Conservation (phyloP, 2,329 filamentous ascomycete genomes). For the Gyromitra esculenta region DNA sequence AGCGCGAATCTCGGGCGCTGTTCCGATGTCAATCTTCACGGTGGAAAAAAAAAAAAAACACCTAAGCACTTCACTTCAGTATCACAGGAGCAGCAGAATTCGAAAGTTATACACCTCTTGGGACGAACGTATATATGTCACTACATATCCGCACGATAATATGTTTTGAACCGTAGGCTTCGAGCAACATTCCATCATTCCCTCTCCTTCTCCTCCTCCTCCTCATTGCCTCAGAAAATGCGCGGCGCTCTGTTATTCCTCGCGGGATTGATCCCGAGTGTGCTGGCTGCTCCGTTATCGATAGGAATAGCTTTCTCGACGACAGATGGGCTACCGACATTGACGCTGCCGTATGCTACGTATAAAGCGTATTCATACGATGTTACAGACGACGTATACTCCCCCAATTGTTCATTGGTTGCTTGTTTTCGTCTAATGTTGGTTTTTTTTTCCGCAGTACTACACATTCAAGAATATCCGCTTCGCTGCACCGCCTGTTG, state of each 20-base stretch:
- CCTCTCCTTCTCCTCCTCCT: not conserved
- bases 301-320: conserved; percentile 54
- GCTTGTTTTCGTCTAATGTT: conserved; percentile 23
- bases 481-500: conserved; percentile 62
- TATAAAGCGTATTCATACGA: conserved; percentile 59
- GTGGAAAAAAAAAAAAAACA: too few relatives aligned
- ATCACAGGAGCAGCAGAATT: not conserved
- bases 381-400: conserved; percentile 58
- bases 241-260: conserved; percentile 31
- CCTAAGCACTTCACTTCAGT: too few relatives aligned
- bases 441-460: conserved; percentile 42
- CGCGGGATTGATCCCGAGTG: conserved; percentile 36
- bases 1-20: conserved; percentile 7
- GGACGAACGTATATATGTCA: conserved; percentile 24
- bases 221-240: conserved; percentile 28
- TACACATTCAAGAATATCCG: conserved; percentile 63
- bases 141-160: not conserved
- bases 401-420: not conserved
- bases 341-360: conserved; percentile 60
- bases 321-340: conserved; percentile 57
- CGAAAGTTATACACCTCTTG: not conserved
- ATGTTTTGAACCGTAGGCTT: conserved; percentile 7
- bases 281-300: conserved; percentile 46
- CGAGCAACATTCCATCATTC: not conserved
- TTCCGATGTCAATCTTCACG: not conserved